A percentile compares a stretch with the other conserved stretches of the same genome.
Conservation (phyloP, 139 green algal species). For the Volvox reticuliferus region DNA sequence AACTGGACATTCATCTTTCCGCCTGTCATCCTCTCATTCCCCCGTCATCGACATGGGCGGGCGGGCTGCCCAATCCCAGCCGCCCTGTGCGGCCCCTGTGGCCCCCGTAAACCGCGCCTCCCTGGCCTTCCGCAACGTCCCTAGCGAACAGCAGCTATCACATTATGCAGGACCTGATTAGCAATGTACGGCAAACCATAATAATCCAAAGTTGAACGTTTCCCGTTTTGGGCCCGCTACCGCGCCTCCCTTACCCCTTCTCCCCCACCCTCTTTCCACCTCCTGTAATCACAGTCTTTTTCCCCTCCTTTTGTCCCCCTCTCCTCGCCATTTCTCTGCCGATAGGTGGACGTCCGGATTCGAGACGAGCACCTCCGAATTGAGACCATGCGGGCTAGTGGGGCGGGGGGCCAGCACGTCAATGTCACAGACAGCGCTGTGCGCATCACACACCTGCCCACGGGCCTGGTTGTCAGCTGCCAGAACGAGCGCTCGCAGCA, state of each 20-base stretch:
- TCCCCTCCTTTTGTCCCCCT: neutral
- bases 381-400: conserved; percentile 68
- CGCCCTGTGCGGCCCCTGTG: too few species aligned
- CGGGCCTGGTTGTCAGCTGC: conserved; percentile 74
- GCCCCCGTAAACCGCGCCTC: too few species aligned
- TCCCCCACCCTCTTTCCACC: neutral
- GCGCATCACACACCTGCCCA: conserved; percentile 77
- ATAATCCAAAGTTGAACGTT: too few species aligned
- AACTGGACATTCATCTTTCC: too few species aligned
- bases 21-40: too few species aligned
- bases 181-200: too few species aligned
- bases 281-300: neutral
- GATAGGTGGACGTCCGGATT: conserved; percentile 63
- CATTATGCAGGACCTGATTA: too few species aligned
- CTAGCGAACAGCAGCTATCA: too few species aligned
- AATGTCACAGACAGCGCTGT: conserved; percentile 81
- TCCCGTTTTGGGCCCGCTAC: too few species aligned
- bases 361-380: conserved; percentile 60
- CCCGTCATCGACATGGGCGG: too few species aligned
- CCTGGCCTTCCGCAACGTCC: too few species aligned
- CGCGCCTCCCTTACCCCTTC: neutral
- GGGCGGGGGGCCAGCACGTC: conserved; percentile 80
- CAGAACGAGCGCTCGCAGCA: conserved; percentile 93
- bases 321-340: neutral
- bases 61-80: too few species aligned